phyloP scores from a whole-genome alignment of 148 eudicot species.

The Heliamphora exappendiculata region DNA sequence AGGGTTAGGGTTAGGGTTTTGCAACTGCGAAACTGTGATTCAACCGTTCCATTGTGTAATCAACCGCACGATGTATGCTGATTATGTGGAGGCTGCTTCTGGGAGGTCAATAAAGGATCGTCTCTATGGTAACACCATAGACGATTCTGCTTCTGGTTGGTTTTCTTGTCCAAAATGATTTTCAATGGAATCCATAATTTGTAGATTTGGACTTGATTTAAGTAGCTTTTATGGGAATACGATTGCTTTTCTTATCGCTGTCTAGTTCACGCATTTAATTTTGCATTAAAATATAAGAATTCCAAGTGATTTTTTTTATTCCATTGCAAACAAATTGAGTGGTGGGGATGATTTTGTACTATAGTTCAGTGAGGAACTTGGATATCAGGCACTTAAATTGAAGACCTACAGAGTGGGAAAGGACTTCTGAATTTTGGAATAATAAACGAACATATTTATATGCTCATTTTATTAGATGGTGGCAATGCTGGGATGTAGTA shows the following conservation, averaged over 20 bases:
- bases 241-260: neutral
- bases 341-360: too few species aligned
- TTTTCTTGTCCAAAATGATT: neutral
- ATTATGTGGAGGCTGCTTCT: conserved; percentile 45
- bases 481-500: too few species aligned
- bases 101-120: conserved; percentile 58
- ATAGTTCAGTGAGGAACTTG: neutral
- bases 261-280: neutral
- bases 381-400: too few species aligned
- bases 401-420: too few species aligned
- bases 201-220: neutral
- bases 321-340: neutral
- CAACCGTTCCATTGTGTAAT: neutral
- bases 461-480: too few species aligned
- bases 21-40: conserved; percentile 1
- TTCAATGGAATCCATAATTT: neutral
- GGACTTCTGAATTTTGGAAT: too few species aligned
- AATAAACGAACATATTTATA: too few species aligned
- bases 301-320: neutral
- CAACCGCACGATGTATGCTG: conserved; percentile 54
- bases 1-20: conserved; percentile 28
- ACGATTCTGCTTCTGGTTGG: conserved; percentile 43
- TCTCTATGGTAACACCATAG: conserved; percentile 37
- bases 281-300: neutral
- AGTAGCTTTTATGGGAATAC: neutral